These are phyloP conservation scores for Quercus variabilis DNA, from an alignment of 306 rosid genomes.

Conservation along the genomic window DNA sequence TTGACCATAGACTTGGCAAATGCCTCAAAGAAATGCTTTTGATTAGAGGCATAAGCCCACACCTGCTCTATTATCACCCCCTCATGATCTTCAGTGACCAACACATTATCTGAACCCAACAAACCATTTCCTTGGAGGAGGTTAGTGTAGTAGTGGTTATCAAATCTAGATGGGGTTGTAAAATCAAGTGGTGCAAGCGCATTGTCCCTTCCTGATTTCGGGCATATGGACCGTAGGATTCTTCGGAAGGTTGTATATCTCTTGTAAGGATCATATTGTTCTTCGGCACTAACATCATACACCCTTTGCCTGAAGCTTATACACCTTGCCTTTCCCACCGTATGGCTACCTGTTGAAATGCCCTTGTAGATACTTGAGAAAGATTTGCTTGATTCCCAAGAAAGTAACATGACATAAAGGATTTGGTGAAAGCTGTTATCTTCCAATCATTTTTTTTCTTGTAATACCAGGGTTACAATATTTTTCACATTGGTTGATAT, in stretches of 20 bases:
- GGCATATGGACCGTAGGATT: slow-evolving; percentile 66
- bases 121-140: slow-evolving; percentile 71
- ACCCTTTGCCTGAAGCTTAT: slow-evolving; percentile 64
- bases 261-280: slow-evolving; percentile 53
- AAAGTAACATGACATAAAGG: background rate
- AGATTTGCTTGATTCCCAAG: background rate
- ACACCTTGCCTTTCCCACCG: slow-evolving; percentile 88
- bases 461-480: no score
- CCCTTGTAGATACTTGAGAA: background rate
- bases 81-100: slow-evolving; percentile 53
- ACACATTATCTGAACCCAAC: slow-evolving; percentile 67
- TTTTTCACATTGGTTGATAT: no score
- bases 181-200: slow-evolving; percentile 64
- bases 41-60: slow-evolving; percentile 67
- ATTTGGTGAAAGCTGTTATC: no score
- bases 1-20: slow-evolving; percentile 67
- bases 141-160: slow-evolving; percentile 71
- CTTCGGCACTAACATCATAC: slow-evolving; percentile 40
- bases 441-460: no score
- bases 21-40: slow-evolving; percentile 57
- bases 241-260: slow-evolving; percentile 56
- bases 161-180: slow-evolving; percentile 67
- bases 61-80: slow-evolving; percentile 49
- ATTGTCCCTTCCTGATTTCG: slow-evolving; percentile 52
- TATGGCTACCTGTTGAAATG: slow-evolving; percentile 67